phyloP scores from a whole-genome alignment of 345 rosid genomes.

The Arabidopsis arenosa region DNA sequence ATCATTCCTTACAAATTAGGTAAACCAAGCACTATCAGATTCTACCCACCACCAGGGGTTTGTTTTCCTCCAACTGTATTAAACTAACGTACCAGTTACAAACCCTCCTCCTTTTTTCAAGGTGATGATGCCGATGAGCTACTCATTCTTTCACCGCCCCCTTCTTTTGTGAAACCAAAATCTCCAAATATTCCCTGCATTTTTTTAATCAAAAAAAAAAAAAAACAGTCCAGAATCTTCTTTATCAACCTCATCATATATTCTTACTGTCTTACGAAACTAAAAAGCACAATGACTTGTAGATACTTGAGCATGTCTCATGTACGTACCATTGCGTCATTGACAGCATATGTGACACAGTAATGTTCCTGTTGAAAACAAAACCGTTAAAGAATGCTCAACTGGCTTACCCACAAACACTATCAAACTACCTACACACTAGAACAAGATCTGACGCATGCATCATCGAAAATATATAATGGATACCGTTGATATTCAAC shows the following conservation, averaged over 20 bases:
- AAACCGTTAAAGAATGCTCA: constrained; percentile 3
- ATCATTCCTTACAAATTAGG: constrained; percentile 6
- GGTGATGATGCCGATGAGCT: constrained; percentile 28
- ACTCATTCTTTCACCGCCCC: constrained; percentile 21
- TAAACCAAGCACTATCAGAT: not conserved
- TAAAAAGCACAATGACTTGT: not conserved
- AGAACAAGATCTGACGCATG: not conserved
- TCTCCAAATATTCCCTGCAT: constrained; percentile 68
- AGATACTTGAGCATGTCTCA: constrained; percentile 19
- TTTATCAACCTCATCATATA: constrained; percentile 16
- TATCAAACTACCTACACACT: constrained; percentile 14
- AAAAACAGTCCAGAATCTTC: constrained; percentile 6
- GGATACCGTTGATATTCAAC: constrained; percentile 10
- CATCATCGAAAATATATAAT: not conserved
- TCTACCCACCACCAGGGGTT: constrained; percentile 2
- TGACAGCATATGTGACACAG: constrained; percentile 85
- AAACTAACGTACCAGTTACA: constrained; percentile 34
- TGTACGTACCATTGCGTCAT: constrained; percentile 79
- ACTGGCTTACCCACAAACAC: constrained; percentile 9
- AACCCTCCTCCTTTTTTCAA: constrained; percentile 36
- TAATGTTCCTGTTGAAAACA: constrained; percentile 49
- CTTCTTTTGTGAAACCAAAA: constrained; percentile 60
- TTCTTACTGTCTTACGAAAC: not conserved
- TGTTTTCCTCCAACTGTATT: not conserved
- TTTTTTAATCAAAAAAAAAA: not conserved